Conservation (phyloP, 176 grass and related monocot species). For the Tuctoria greenei region DNA sequence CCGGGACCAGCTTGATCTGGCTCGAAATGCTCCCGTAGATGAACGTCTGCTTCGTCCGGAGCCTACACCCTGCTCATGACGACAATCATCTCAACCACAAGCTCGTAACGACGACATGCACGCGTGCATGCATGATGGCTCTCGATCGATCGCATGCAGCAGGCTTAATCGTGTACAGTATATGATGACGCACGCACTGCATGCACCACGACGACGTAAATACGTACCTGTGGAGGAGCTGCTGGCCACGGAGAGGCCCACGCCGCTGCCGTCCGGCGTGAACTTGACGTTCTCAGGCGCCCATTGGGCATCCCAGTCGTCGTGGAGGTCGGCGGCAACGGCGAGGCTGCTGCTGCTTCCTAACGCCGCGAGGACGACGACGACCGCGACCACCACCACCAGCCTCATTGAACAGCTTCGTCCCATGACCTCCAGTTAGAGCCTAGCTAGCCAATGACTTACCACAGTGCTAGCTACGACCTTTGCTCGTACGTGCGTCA, state of each 20-base stretch:
- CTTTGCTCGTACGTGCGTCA: too few species aligned
- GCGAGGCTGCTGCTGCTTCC: background rate
- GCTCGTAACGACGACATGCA: too few species aligned
- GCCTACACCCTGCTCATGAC: background rate
- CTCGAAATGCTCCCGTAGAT: background rate
- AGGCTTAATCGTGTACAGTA: too few species aligned
- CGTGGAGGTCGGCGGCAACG: conserved; percentile 23
- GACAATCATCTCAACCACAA: too few species aligned
- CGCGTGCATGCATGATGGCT: too few species aligned
- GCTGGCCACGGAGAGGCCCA: conserved; percentile 33
- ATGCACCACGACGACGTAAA: too few species aligned
- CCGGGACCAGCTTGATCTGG: conserved; percentile 54
- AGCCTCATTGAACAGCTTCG: background rate
- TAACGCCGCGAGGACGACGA: background rate
- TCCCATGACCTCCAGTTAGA: background rate
- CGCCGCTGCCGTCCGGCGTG: background rate
- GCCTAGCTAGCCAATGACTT: background rate
- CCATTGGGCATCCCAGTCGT: conserved; percentile 35
- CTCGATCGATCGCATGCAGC: too few species aligned
- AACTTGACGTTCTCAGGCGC: conserved; percentile 22
- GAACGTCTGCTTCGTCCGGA: background rate
- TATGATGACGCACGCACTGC: background rate
- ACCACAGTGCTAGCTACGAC: too few species aligned
- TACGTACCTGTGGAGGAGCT: conserved; percentile 34
- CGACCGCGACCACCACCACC: background rate